phyloP scores from a whole-genome alignment of 352 stramenopile genomes.

The Globisporangium cystogenes region DNA sequence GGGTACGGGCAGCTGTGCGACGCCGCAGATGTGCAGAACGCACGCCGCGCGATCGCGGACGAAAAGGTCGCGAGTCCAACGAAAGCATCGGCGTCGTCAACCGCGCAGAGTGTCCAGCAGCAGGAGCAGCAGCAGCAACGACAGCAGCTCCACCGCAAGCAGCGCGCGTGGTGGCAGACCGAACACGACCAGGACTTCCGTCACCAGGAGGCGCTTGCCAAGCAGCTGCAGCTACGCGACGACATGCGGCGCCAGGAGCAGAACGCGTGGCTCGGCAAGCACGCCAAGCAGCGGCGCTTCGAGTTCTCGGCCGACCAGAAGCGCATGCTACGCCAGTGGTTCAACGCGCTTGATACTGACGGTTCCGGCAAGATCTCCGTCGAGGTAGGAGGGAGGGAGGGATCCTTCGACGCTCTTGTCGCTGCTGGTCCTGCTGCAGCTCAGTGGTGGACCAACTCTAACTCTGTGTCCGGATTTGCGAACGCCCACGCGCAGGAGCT shows the following conservation, averaged over 20 bases:
- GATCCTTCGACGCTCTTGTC: neutral
- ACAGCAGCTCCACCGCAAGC: neutral
- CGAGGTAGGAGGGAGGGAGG: constrained; percentile 20
- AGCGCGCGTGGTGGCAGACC: constrained; percentile 30
- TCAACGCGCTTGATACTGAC: constrained; percentile 63
- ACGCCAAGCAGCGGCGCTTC: constrained; percentile 50
- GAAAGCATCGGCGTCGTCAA: neutral
- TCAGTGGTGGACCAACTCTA: neutral
- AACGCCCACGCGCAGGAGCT: constrained; percentile 27
- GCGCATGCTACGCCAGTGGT: constrained; percentile 73
- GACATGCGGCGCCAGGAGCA: constrained; percentile 55
- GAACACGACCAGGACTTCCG: constrained; percentile 15
- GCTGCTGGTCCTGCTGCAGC: neutral
- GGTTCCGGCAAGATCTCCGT: constrained; percentile 68
- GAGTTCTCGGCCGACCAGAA: constrained; percentile 72
- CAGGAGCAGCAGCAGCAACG: neutral
- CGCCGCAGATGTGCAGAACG: constrained; percentile 10
- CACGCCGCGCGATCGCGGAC: constrained; percentile 7
- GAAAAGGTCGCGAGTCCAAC: constrained; percentile 4
- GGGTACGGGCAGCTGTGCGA: constrained; percentile 11
- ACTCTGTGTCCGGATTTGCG: neutral
- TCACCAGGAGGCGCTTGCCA: constrained; percentile 14
- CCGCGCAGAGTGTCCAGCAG: neutral
- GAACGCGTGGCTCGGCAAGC: constrained; percentile 63
- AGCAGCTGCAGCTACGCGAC: constrained; percentile 31